A percentile compares a stretch with the other conserved stretches of the same genome.
These are phyloP conservation scores for Linum trigynum DNA, from an alignment of 345 rosid genomes.

Conservation along the genomic window DNA sequence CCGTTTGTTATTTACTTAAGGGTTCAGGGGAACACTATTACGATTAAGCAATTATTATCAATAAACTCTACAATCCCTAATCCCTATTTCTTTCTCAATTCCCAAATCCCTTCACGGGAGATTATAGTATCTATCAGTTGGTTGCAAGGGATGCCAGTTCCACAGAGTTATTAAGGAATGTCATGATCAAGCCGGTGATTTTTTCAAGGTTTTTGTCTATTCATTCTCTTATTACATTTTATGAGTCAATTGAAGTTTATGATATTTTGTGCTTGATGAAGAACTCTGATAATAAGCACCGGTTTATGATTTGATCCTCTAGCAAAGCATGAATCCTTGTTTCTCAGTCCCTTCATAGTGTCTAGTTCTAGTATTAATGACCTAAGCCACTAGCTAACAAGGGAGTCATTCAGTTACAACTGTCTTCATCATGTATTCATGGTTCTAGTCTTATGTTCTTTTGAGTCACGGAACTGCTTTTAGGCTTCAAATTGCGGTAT, in stretches of 20 bases:
- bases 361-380: no score
- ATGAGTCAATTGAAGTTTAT: neutral
- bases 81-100: no score
- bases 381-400: neutral
- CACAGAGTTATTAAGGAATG: constrained; percentile 90
- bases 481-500: neutral
- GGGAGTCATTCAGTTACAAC: neutral
- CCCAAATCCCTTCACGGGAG: no score
- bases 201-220: constrained; percentile 49
- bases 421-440: no score
- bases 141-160: constrained; percentile 85
- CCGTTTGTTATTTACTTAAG: no score
- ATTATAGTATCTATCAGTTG: constrained; percentile 5
- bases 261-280: neutral
- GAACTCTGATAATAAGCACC: no score
- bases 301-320: no score
- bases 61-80: no score
- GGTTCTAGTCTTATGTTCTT: neutral
- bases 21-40: no score
- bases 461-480: neutral
- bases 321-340: no score
- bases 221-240: neutral
- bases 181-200: constrained; percentile 98
- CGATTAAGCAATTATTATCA: no score
- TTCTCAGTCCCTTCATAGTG: neutral